A percentile compares a stretch with the other conserved stretches of the same genome.
These are phyloP conservation scores for Phytopythium ostracodes DNA, from an alignment of 352 stramenopile genomes.

Conservation along the genomic window DNA sequence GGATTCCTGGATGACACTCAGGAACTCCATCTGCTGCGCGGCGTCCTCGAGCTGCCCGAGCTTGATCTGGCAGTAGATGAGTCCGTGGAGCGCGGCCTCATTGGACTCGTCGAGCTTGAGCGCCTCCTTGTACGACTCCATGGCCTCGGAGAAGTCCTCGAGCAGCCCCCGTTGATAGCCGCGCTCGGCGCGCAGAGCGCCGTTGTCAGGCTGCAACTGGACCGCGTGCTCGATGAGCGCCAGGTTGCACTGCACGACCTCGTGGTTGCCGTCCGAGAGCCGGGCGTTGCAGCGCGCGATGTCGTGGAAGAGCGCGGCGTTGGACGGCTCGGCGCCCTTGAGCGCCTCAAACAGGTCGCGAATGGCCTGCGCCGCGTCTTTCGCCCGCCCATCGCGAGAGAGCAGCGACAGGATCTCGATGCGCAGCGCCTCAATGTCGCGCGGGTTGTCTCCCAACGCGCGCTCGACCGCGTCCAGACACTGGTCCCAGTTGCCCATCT, in stretches of 20 bases:
- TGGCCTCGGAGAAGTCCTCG: slow-evolving; percentile 71
- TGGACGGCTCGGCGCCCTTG: slow-evolving; percentile 64
- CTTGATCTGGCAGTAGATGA: slow-evolving; percentile 93
- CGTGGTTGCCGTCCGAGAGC: slow-evolving; percentile 55
- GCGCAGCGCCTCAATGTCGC: slow-evolving; percentile 69
- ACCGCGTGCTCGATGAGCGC: slow-evolving; percentile 66
- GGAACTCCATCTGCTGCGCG: slow-evolving; percentile 90
- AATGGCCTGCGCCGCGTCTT: slow-evolving; percentile 52
- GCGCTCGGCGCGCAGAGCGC: slow-evolving; percentile 62
- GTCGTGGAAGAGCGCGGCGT: slow-evolving; percentile 63
- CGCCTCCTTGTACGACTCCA: slow-evolving; percentile 85
- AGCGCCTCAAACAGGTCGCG: slow-evolving; percentile 65
- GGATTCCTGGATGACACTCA: slow-evolving; percentile 87
- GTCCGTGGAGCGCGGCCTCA: slow-evolving; percentile 80
- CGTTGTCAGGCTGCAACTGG: slow-evolving; percentile 52
- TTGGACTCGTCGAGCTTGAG: slow-evolving; percentile 87
- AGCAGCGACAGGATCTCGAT: slow-evolving; percentile 65
- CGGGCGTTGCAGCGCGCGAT: slow-evolving; percentile 57
- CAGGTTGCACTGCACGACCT: slow-evolving; percentile 72
- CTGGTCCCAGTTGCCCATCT: slow-evolving; percentile 86
- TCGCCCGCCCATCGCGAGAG: slow-evolving; percentile 50
- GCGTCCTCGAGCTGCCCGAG: slow-evolving; percentile 86
- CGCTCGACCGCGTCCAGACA: slow-evolving; percentile 77
- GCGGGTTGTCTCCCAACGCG: slow-evolving; percentile 54
- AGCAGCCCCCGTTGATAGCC: slow-evolving; percentile 76